A percentile compares a stretch with the other conserved stretches of the same genome.
phyloP scores from a whole-genome alignment of 1,139 yeast species.

The Lodderomyces jiufengensis region DNA sequence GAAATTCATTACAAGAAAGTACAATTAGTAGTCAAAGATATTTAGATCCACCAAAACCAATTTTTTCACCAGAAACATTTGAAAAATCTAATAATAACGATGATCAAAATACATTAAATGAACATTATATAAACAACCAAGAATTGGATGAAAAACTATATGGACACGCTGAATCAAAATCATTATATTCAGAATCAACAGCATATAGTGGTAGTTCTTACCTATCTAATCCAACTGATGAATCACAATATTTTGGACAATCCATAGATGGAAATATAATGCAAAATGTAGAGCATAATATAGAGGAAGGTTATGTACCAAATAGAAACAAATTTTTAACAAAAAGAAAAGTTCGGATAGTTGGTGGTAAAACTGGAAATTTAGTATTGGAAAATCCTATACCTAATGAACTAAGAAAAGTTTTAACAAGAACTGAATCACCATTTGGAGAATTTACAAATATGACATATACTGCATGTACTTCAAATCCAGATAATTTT shows the following conservation, averaged over 20 bases:
- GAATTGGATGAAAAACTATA: conserved; percentile 24
- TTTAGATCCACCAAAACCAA: conserved; percentile 62
- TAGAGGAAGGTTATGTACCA: conserved; percentile 32
- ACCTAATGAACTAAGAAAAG: conserved; percentile 78
- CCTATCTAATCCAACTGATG: conserved; percentile 25
- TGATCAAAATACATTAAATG: conserved; percentile 23
- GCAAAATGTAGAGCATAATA: conserved; percentile 33
- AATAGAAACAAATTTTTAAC: conserved; percentile 33
- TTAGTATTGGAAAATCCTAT: conserved; percentile 89
- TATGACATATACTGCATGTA: conserved; percentile 94
- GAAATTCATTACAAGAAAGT: conserved; percentile 33
- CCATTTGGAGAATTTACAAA: conserved; percentile 81
- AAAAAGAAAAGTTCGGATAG: conserved; percentile 58
- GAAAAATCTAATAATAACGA: conserved; percentile 46
- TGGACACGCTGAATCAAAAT: conserved; percentile 17
- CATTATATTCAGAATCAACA: conserved; percentile 38
- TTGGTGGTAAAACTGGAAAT: conserved; percentile 60
- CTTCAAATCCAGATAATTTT: conserved; percentile 84
- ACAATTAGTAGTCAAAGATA: conserved; percentile 46
- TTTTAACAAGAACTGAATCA: conserved; percentile 75
- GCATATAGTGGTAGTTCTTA: conserved; percentile 36
- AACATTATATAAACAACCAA: conserved; percentile 20
- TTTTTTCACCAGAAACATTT: conserved; percentile 59
- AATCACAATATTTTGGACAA: conserved; percentile 39
- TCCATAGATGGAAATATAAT: conserved; percentile 46